Evolutionary conservation across 345 rosid species (phyloP).

Genomic region (Capsella bursapastoris): DNA sequence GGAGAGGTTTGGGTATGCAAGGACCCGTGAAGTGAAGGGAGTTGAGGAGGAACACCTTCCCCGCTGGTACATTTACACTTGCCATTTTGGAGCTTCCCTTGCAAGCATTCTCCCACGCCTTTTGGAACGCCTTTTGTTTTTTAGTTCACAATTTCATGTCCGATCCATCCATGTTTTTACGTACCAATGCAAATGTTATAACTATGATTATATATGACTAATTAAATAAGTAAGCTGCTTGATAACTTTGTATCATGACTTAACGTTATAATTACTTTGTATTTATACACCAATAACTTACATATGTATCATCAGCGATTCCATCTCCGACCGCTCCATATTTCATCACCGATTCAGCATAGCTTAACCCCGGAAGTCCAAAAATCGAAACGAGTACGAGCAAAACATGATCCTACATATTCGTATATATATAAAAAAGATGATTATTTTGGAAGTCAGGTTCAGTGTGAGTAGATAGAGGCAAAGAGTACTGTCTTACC

Average conservation of each 20-base stretch:
- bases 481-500: slow-evolving; percentile 11
- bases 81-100: slow-evolving; percentile 15
- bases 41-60: slow-evolving; percentile 39
- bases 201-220: too few relatives aligned
- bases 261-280: too few relatives aligned
- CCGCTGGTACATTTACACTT: slow-evolving; percentile 40
- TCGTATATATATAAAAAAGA: not conserved
- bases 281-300: slow-evolving; percentile 20
- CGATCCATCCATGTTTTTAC: not conserved
- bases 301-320: slow-evolving; percentile 31
- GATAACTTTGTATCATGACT: not conserved
- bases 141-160: not conserved
- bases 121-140: slow-evolving; percentile 46
- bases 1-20: slow-evolving; percentile 38
- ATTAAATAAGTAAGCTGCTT: too few relatives aligned
- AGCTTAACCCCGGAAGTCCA: slow-evolving; percentile 2
- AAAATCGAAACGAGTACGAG: not conserved
- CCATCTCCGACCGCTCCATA: slow-evolving; percentile 46
- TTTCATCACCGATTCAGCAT: slow-evolving; percentile 39
- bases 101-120: slow-evolving; percentile 45
- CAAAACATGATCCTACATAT: slow-evolving; percentile 25
- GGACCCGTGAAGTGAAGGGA: slow-evolving; percentile 51
- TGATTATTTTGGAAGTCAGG: slow-evolving; percentile 3
- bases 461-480: not conserved
- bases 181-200: not conserved